Evolutionary conservation across 768 basidiomycete genomes (phyloP), one percentile per base, ranked within the genome.

Genomic region (Amanita rimosa): DNA sequence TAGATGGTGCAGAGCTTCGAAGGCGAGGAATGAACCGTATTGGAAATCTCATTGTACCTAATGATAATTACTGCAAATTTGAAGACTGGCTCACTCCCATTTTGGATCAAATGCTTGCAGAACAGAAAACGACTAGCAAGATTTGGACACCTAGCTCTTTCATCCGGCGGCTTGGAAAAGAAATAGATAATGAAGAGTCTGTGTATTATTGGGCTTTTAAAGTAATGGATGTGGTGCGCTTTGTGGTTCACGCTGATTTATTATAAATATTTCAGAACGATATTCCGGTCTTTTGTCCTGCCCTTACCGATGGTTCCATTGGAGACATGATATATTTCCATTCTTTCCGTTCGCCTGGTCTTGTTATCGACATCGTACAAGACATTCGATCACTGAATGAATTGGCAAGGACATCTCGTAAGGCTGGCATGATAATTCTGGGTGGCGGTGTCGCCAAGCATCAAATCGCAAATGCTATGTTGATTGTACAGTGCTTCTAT

Each of bases 301-400:
- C 96, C 1, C 68, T 99, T 42, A 99, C 96, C 22, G 96, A 99
- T 60, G 96, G 96, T 9, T 98, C 96, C 0, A 75, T 99, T 49
- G 96, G 96, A 49, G 96, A 99, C 64, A 97, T 98, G 94, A 83
- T 98, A 34, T 99, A 97, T 67, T 98, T 98, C 63, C 96, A 98
- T 67, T 94, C 93, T 10, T 99, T 93, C 74, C 76, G 79, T 53
- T 78, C 76, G 38, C 89, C 88, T 1, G 86, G 85, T 9, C 74
- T 99, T 44, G 69, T 87, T 17, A 69, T 99, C 52, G 96, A 99
- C 61, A 96, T 99, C 53, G 94, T 98, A 10, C 77, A 80, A 55
- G 96, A 99, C 62, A 97, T 99, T 49, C 82, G 94, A 17, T 72
- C 76, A 34, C 69, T 99, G 31, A 99, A 99, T 66, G 94, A 98